Conservation (phyloP, 2,329 filamentous ascomycete species). For the Ophiostoma tasmaniense region DNA sequence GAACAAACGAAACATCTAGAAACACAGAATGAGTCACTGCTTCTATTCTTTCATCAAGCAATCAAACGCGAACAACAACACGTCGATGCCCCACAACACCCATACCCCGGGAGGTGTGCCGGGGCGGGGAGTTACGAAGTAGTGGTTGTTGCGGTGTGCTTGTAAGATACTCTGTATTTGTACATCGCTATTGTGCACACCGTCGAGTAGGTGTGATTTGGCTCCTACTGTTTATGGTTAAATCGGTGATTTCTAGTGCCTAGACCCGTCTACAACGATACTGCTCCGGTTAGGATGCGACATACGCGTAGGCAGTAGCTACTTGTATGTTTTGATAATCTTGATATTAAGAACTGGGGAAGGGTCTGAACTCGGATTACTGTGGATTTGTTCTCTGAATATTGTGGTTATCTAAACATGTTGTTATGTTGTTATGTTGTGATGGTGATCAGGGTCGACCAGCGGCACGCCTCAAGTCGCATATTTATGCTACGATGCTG, state of each 20-base stretch:
- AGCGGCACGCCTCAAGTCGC: neutral
- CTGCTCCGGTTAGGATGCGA: neutral
- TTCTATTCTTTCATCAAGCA: neutral
- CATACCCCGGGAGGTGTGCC: slow-evolving; percentile 1
- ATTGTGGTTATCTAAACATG: too few relatives aligned
- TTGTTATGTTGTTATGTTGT: neutral
- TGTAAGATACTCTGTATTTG: neutral
- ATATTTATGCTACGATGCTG: neutral
- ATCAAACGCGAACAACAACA: neutral
- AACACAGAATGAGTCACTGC: neutral
- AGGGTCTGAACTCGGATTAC: neutral
- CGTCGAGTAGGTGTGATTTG: neutral
- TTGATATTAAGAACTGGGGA: neutral
- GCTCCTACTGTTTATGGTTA: neutral
- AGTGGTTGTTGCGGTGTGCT: neutral
- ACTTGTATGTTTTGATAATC: neutral
- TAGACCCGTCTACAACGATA: neutral
- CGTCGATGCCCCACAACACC: neutral
- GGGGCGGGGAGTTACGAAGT: neutral
- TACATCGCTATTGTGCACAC: neutral
- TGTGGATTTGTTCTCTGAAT: too few relatives aligned
- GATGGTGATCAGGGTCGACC: neutral
- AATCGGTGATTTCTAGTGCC: neutral
- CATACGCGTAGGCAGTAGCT: neutral
- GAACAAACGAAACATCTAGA: slow-evolving; percentile 1